Evolutionary conservation across 164 flowering plant genomes (phyloP), one percentile per base, ranked within the genome.

Genomic region (Vitis rupestris): DNA sequence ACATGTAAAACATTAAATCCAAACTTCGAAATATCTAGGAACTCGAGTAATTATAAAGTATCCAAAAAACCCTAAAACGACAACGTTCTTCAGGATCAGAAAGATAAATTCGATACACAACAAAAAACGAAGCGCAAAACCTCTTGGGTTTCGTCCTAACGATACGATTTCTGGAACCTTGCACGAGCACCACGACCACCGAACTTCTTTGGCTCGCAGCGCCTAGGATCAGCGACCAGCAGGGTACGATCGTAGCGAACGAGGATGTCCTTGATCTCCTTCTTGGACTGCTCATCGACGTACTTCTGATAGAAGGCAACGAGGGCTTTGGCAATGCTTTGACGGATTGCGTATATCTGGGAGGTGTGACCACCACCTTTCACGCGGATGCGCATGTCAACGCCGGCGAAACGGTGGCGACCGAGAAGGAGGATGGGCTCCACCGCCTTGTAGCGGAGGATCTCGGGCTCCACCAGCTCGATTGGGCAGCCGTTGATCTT

Each of bases 151-250:
- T 9, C 44, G 48, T 70, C 47, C 61, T 64, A 89, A 86, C 94
- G 94, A 80, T 88, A 90, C 16, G 85, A 80, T 75, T 88, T 90
- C 94, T 90, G 95, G 86, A 90, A 90, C 78, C 95, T 79, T 10
- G 92, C 87, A 60, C 95, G 82, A 51, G 95, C 95, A 72, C 95
- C 95, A 70, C 90, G 88, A 37, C 96, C 96, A 58, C 92, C 95
- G 51, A 90, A 90, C 87, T 88, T 90, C 90, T 90, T 90, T 23
- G 95, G 93, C 88, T 90, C 93, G 71, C 96, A 90, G 57, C 93
- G 78, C 54, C 96, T 77, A 0, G 93, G 96, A 74, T 90, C 93
- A 15, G 93, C 93, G 8, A 90, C 95, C 8, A 90, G 93, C 63
- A 90, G 59, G 5, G 95, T 88, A 72, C 95, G 69, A 15, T 90